These are phyloP conservation scores for Bryoglossum gracile DNA, from an alignment of 495 filamentous ascomycete species.

Conservation along the genomic window DNA sequence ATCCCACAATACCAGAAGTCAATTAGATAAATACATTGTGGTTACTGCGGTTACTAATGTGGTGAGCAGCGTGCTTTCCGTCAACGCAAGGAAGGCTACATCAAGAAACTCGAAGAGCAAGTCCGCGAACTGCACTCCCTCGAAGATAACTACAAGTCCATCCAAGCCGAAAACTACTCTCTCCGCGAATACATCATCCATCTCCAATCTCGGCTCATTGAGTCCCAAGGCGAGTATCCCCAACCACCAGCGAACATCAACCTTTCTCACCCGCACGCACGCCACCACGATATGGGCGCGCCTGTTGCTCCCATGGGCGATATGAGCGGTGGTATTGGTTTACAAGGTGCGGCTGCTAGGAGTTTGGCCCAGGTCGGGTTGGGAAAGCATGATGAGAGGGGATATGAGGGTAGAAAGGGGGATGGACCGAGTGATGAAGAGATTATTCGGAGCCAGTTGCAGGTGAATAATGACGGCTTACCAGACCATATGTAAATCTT, in stretches of 20 bases:
- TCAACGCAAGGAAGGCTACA: slow-evolving; percentile 95
- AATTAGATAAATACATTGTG: no score
- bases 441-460: slow-evolving; percentile 20
- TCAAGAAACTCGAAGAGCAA: slow-evolving; percentile 92
- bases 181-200: slow-evolving; percentile 87
- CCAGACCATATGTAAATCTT: slow-evolving; percentile 13
- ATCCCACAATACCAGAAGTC: no score
- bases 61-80: slow-evolving; percentile 81
- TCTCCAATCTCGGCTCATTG: slow-evolving; percentile 81
- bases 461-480: slow-evolving; percentile 13
- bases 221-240: slow-evolving; percentile 74
- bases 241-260: slow-evolving; percentile 55
- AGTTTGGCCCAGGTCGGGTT: slow-evolving; percentile 27
- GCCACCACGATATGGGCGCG: slow-evolving; percentile 14
- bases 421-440: slow-evolving; percentile 24
- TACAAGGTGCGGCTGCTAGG: slow-evolving; percentile 35
- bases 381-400: slow-evolving; percentile 27
- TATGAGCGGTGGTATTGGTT: slow-evolving; percentile 27
- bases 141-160: slow-evolving; percentile 60
- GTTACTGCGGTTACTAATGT: background rate
- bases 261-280: slow-evolving; percentile 19
- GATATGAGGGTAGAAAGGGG: slow-evolving; percentile 25
- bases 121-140: slow-evolving; percentile 66
- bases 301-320: slow-evolving; percentile 34
- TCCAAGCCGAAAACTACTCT: slow-evolving; percentile 82